Evolutionary conservation across 2,329 filamentous ascomycete species (phyloP).

Genomic region (Rachicladosporium sp.): DNA sequence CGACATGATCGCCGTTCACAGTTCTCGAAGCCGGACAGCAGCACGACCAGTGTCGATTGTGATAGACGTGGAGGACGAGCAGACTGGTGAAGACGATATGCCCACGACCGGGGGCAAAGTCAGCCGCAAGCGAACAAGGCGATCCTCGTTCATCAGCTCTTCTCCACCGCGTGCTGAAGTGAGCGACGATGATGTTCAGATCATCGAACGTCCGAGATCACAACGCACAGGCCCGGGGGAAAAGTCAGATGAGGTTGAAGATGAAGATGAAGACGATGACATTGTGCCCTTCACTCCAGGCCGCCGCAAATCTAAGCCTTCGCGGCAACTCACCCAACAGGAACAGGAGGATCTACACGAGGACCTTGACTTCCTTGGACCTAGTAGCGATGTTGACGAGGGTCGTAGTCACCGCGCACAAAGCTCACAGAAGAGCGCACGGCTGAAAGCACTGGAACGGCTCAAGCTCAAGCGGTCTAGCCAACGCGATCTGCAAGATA

Average conservation of each 20-base stretch:
- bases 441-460: constrained; percentile 31
- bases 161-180: constrained; percentile 12
- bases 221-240: background rate
- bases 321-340: constrained; percentile 15
- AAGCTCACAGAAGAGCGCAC: constrained; percentile 22
- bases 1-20: constrained; percentile 3
- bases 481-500: constrained; percentile 10
- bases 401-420: constrained; percentile 11
- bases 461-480: constrained; percentile 31
- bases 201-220: constrained; percentile 8
- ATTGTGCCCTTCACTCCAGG: constrained; percentile 14
- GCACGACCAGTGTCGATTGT: constrained; percentile 3
- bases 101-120: constrained; percentile 17
- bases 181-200: constrained; percentile 20
- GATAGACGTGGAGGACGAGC: constrained; percentile 10
- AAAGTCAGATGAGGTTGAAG: constrained; percentile 2
- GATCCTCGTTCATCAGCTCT: constrained; percentile 14
- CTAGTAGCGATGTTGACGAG: constrained; percentile 20
- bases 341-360: constrained; percentile 33
- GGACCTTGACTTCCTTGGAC: constrained; percentile 32
- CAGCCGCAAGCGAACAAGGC: constrained; percentile 9
- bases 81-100: constrained; percentile 15
- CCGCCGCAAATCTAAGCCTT: constrained; percentile 3
- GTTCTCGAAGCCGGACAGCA: background rate
- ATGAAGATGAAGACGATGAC: constrained; percentile 11